A percentile compares a stretch with the other conserved stretches of the same genome.
Evolutionary conservation across 2,329 filamentous ascomycete genomes (phyloP).

Genomic region (Paecilomyces dactylethromorphus): DNA sequence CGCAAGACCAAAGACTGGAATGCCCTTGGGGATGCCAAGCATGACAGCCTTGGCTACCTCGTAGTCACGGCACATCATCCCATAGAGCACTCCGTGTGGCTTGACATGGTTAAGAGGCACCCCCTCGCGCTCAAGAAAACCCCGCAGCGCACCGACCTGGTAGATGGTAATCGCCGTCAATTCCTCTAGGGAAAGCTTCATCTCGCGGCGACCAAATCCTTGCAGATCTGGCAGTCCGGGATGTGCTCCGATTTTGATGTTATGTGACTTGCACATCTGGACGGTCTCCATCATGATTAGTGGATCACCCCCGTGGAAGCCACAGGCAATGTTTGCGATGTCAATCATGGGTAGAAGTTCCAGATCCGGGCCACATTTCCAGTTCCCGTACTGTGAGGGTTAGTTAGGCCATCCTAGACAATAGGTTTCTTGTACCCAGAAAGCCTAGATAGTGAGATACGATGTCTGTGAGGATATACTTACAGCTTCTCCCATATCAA

Average conservation of each 20-base stretch:
- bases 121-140: conserved; percentile 51
- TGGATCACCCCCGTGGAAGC: conserved; percentile 55
- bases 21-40: conserved; percentile 44
- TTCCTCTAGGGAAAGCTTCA: conserved; percentile 52
- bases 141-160: conserved; percentile 58
- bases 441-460: neutral
- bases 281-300: conserved; percentile 59
- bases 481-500: conserved; percentile 41
- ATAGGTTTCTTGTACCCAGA: neutral
- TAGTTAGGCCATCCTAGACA: neutral
- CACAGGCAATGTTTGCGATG: conserved; percentile 57
- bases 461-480: neutral
- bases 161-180: conserved; percentile 54
- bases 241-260: conserved; percentile 55
- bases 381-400: conserved; percentile 36
- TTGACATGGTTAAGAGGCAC: conserved; percentile 56
- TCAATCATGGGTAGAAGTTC: conserved; percentile 57
- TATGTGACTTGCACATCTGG: conserved; percentile 50
- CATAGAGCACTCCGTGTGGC: conserved; percentile 55
- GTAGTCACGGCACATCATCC: conserved; percentile 49
- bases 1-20: conserved; percentile 48
- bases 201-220: conserved; percentile 58
- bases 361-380: conserved; percentile 49
- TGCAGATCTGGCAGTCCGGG: conserved; percentile 59
- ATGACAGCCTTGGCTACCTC: conserved; percentile 49